Conservation (phyloP, 2,329 filamentous ascomycete genomes). For the Neocatenulostroma microsporum region DNA sequence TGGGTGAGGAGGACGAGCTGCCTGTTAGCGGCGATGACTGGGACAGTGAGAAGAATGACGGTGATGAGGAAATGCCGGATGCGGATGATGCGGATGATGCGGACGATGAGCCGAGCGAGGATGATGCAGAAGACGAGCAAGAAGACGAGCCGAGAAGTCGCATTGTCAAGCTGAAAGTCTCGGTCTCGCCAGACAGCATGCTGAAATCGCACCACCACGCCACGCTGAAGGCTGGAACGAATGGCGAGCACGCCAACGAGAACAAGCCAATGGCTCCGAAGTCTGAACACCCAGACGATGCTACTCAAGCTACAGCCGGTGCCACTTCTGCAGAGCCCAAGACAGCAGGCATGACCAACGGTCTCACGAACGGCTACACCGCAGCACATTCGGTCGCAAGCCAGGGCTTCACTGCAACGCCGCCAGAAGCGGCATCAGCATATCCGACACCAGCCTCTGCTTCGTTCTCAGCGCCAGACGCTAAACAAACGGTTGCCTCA, state of each 20-base stretch:
- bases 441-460: conserved; percentile 10
- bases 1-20: conserved; percentile 57
- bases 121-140: conserved; percentile 34
- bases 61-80: conserved; percentile 43
- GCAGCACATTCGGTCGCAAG: not conserved
- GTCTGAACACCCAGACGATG: too few species aligned
- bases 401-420: conserved; percentile 1
- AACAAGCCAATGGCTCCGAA: not conserved
- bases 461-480: conserved; percentile 5
- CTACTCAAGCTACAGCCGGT: not conserved
- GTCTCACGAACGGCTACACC: conserved; percentile 1
- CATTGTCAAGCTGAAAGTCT: conserved; percentile 59
- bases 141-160: conserved; percentile 48
- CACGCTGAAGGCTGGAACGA: not conserved
- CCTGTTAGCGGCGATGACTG: conserved; percentile 56
- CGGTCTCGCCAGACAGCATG: too few species aligned
- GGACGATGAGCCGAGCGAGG: conserved; percentile 46
- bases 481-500: not conserved
- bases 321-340: not conserved
- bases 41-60: conserved; percentile 63
- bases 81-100: conserved; percentile 44
- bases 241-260: not conserved
- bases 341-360: not conserved
- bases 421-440: conserved; percentile 6
- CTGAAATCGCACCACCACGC: too few species aligned